phyloP scores from a whole-genome alignment of 495 filamentous ascomycete species.

The Lasiosphaeris hirsuta region DNA sequence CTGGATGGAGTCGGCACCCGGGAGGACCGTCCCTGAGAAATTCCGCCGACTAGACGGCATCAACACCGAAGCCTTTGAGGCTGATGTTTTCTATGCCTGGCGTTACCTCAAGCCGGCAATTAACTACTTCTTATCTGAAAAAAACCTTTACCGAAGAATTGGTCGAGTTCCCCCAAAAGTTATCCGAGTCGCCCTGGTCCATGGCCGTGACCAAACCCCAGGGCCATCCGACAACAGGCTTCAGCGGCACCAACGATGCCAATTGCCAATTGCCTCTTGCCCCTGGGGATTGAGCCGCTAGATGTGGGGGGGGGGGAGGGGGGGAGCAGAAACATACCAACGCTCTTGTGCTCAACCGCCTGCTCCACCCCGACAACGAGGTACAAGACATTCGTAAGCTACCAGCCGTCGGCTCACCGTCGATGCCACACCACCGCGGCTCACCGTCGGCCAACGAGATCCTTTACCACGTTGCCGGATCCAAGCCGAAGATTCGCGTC shows the following conservation, averaged over 20 bases:
- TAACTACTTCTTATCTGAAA: slow-evolving; percentile 56
- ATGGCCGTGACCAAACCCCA: slow-evolving; percentile 39
- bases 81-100: slow-evolving; percentile 43
- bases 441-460: slow-evolving; percentile 37
- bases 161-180: slow-evolving; percentile 57
- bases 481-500: slow-evolving; percentile 45
- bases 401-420: background rate
- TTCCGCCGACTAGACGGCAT: too few species aligned
- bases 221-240: slow-evolving; percentile 58
- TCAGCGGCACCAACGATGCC: slow-evolving; percentile 68
- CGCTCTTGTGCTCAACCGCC: slow-evolving; percentile 53
- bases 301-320: slow-evolving; percentile 50
- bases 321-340: too few species aligned
- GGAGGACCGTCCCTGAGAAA: background rate
- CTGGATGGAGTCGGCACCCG: slow-evolving; percentile 43
- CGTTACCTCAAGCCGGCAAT: slow-evolving; percentile 48
- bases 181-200: slow-evolving; percentile 66
- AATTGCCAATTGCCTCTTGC: slow-evolving; percentile 48
- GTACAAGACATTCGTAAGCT: slow-evolving; percentile 30
- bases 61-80: too few species aligned
- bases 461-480: slow-evolving; percentile 37
- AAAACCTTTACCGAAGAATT: slow-evolving; percentile 59
- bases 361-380: slow-evolving; percentile 53
- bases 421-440: background rate
- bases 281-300: slow-evolving; percentile 49